A percentile compares a stretch with the other conserved stretches of the same genome.
Conservation (phyloP, 305 asterid species). For the Lippia alba region DNA sequence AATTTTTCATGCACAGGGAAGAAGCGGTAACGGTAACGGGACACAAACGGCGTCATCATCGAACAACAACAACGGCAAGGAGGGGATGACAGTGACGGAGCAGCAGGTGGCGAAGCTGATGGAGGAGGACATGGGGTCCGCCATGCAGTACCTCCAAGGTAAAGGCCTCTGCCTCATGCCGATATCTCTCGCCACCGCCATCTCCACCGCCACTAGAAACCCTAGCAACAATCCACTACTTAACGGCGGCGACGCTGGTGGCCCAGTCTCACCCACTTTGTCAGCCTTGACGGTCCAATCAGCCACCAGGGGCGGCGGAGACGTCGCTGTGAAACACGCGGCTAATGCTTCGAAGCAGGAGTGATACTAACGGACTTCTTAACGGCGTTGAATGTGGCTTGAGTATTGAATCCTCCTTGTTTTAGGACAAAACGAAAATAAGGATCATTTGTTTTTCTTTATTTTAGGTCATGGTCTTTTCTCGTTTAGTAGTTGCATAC, state of each 20-base stretch:
- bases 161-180: conserved; percentile 97
- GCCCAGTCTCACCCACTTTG: conserved; percentile 68
- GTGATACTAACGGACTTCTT: conserved; percentile 18
- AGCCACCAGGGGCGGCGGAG: conserved; percentile 46
- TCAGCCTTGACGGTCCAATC: conserved; percentile 84
- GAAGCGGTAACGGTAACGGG: conserved; percentile 51
- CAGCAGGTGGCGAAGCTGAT: conserved; percentile 85
- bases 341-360: conserved; percentile 49
- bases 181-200: conserved; percentile 81
- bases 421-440: conserved; percentile 14
- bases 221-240: conserved; percentile 43
- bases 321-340: conserved; percentile 51
- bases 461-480: neutral
- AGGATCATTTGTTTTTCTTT: neutral
- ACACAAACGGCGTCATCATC: conserved; percentile 54
- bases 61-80: conserved; percentile 32
- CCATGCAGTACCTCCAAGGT: conserved; percentile 94
- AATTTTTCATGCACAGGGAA: conserved; percentile 22
- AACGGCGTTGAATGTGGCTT: neutral
- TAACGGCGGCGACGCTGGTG: conserved; percentile 42
- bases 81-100: conserved; percentile 67
- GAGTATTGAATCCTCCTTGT: neutral
- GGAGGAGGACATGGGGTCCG: conserved; percentile 95
- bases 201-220: conserved; percentile 72
- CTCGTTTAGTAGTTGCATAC: neutral